Base-by-base conservation (phyloP, 768 basidiomycete genomes). In the Naematelia aurantialba region DNA sequence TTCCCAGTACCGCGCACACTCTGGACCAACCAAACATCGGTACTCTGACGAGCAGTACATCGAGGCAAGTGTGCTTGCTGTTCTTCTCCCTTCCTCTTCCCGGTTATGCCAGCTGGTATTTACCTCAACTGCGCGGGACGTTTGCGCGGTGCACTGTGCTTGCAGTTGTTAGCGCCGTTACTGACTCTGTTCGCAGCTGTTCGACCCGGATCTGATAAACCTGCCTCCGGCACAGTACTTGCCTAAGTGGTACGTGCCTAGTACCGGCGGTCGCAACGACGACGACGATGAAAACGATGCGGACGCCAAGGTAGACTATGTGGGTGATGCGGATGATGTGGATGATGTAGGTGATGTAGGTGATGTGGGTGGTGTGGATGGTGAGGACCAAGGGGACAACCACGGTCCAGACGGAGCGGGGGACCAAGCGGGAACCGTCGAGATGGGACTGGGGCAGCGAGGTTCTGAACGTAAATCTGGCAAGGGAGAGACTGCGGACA, bases 41-140 rank as follows among this genome's bases (percentile, higher is more conserved):
- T 69, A 68, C 47, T 60, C 66, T 17, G 74, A 75, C 49, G 74
- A 75, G 52, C 74, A 75, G 49, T 75, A 73, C 44, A 75, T 75
- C 56, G 74, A 75, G 66, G 74, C 72, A 39, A 56, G 67, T 58
- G 19, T 3, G 17, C 51, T 55, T 46, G 47, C 5, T 39, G 34
- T 39, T 17, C 17, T 39, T 17, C 34, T 39, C 34, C 17, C 34
- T 8, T 39, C 8, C 34, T 39, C 34, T 39, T 39, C 34, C 34
- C 17, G 17, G 8, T 39, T 17, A 39, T 39, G n/a, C n/a, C n/a
- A n/a, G n/a, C n/a, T n/a, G n/a, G n/a, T n/a, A n/a, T n/a, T n/a
- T n/a, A n/a, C n/a, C n/a, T n/a, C n/a, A n/a, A n/a, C n/a, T n/a
- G n/a, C n/a, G n/a, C n/a, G n/a, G n/a, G n/a, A n/a, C n/a, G n/a